phyloP scores from a whole-genome alignment of 371 early-diverging fungal species.

The Mucor sp. region DNA sequence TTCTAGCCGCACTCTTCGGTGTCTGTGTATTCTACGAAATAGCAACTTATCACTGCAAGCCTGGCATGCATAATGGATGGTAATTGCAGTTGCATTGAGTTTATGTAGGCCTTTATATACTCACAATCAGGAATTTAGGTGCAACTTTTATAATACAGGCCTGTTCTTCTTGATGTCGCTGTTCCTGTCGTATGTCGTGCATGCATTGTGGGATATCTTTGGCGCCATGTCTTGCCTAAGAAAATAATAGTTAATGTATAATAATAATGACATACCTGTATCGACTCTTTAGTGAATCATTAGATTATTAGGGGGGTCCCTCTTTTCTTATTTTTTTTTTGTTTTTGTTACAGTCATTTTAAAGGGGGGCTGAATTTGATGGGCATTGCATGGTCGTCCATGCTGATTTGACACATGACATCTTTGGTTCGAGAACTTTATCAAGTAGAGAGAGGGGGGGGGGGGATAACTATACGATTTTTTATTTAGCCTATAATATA shows the following conservation, averaged over 20 bases:
- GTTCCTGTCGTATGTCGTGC: slow-evolving; percentile 25
- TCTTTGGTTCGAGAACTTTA: too few relatives aligned
- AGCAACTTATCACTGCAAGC: slow-evolving; percentile 33
- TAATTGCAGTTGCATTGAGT: slow-evolving; percentile 5
- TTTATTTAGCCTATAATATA: background rate
- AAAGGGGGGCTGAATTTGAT: background rate
- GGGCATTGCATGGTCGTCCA: background rate
- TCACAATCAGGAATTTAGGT: slow-evolving; percentile 21
- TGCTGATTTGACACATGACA: background rate
- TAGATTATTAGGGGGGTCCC: background rate
- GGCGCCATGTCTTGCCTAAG: slow-evolving; percentile 27
- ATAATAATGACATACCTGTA: background rate
- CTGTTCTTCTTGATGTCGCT: slow-evolving; percentile 29
- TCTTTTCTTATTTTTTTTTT: background rate
- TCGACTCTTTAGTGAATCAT: background rate
- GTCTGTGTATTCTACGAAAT: slow-evolving; percentile 35
- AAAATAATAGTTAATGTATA: background rate
- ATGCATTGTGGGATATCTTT: slow-evolving; percentile 36
- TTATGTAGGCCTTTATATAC: background rate
- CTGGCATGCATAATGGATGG: slow-evolving; percentile 38
- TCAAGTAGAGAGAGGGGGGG: too few relatives aligned
- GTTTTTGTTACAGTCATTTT: background rate
- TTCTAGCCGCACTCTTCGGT: slow-evolving; percentile 35
- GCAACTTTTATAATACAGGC: slow-evolving; percentile 41
- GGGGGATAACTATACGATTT: background rate